A percentile compares a stretch with the other conserved stretches of the same genome.
phyloP scores from a whole-genome alignment of 306 rosid genomes.

The Lathyrus tuberosus region DNA sequence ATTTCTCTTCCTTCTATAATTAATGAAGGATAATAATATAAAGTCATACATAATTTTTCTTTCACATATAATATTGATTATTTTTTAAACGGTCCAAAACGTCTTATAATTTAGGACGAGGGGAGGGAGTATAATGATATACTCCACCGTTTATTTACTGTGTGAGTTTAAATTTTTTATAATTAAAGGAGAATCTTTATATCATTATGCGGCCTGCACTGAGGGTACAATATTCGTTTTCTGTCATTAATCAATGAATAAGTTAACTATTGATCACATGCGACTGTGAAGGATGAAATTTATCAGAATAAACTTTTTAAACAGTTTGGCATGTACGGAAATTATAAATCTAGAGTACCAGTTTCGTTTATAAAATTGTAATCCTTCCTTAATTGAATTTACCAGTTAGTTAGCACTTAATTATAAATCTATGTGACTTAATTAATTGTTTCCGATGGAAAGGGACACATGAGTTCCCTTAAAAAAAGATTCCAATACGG shows the following conservation, averaged over 20 bases:
- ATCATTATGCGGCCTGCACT: constrained; percentile 21
- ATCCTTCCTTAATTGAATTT: neutral
- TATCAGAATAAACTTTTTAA: neutral
- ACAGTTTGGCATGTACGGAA: neutral
- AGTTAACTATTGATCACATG: constrained; percentile 15
- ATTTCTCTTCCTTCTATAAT: too few relatives aligned
- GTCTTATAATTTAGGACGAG: too few relatives aligned
- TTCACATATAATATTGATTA: too few relatives aligned
- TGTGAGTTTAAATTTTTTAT: neutral
- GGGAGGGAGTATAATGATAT: too few relatives aligned
- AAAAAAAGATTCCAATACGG: too few relatives aligned
- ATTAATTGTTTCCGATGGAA: too few relatives aligned
- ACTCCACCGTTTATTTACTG: neutral
- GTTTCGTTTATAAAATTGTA: constrained; percentile 17
- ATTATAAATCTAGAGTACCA: constrained; percentile 1
- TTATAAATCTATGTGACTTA: neutral
- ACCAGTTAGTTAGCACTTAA: constrained; percentile 1
- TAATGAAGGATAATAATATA: too few relatives aligned
- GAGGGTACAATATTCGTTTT: constrained; percentile 32
- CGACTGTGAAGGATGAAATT: constrained; percentile 7
- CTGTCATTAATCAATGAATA: constrained; percentile 35
- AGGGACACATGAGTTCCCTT: too few relatives aligned
- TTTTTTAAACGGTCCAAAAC: too few relatives aligned
- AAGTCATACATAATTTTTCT: too few relatives aligned
- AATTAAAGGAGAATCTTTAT: constrained; percentile 29